phyloP scores from a whole-genome alignment of 176 grass and related monocot genomes.

The Avena insularis region DNA sequence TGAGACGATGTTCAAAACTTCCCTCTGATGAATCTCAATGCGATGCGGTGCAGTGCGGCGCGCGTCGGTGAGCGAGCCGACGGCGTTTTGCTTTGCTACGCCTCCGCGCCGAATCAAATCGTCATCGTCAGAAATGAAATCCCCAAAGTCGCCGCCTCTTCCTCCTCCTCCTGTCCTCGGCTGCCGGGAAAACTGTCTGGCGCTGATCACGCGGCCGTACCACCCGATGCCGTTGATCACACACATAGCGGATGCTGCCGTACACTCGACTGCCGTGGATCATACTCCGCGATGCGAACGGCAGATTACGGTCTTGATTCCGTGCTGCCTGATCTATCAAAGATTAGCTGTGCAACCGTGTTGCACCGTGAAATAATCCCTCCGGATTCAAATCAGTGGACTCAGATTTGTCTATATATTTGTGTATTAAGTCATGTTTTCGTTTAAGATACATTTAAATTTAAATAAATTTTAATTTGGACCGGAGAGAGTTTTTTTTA shows the following conservation, averaged over 20 bases:
- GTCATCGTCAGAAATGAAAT: not conserved
- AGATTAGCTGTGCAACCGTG: no score
- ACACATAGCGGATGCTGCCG: not conserved
- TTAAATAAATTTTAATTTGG: no score
- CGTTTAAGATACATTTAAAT: no score
- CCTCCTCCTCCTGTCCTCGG: not conserved
- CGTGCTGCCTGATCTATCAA: no score
- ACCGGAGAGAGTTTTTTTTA: no score
- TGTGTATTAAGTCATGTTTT: no score
- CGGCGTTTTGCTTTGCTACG: not conserved
- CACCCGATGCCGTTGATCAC: not conserved
- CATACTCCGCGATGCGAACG: no score
- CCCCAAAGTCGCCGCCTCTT: conserved; percentile 13
- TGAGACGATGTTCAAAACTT: not conserved
- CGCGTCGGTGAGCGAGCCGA: conserved; percentile 25
- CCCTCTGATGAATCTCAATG: conserved; percentile 41
- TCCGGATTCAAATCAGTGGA: no score
- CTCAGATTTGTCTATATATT: no score
- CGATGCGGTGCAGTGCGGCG: not conserved
- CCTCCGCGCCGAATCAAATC: conserved; percentile 16
- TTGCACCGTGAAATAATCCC: no score
- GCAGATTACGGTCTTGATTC: no score
- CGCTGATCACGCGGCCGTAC: conserved; percentile 23
- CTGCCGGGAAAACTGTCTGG: not conserved
- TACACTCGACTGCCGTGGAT: no score